phyloP scores from a whole-genome alignment of 1,139 yeast genomes.

The Spencermartinsiella ligniputridi region DNA sequence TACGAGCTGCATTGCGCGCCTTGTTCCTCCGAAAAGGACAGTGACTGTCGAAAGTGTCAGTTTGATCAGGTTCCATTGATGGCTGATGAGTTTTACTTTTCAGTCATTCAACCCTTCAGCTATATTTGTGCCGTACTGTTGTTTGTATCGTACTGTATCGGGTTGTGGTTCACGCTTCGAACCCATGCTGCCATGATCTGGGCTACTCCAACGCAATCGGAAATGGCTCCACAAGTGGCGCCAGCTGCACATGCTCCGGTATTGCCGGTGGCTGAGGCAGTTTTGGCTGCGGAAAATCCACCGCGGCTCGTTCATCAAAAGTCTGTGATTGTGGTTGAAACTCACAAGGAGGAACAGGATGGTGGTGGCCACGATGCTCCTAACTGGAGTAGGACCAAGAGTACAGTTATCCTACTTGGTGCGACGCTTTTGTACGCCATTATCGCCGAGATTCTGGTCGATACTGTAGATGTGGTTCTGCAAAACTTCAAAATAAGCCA shows the following conservation, averaged over 20 bases:
- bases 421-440: constrained; percentile 87
- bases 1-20: constrained; percentile 69
- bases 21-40: constrained; percentile 32
- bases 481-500: constrained; percentile 75
- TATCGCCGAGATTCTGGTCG: constrained; percentile 92
- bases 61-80: constrained; percentile 71
- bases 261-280: background rate
- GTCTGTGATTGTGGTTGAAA: constrained; percentile 16
- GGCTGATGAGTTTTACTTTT: constrained; percentile 53
- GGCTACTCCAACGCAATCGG: constrained; percentile 59
- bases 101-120: constrained; percentile 75
- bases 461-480: constrained; percentile 87
- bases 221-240: constrained; percentile 16
- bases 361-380: constrained; percentile 92
- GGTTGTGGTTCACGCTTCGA: constrained; percentile 85
- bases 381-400: constrained; percentile 87
- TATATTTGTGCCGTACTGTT: constrained; percentile 73
- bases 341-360: constrained; percentile 24
- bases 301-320: constrained; percentile 5
- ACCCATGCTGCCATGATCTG: constrained; percentile 97
- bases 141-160: constrained; percentile 83
- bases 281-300: background rate
- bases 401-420: constrained; percentile 74
- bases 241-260: constrained; percentile 6
- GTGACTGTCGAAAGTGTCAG: constrained; percentile 66